Evolutionary conservation across 805 yeast genomes (phyloP).

Genomic region (Metschnikowia colocasiae): DNA sequence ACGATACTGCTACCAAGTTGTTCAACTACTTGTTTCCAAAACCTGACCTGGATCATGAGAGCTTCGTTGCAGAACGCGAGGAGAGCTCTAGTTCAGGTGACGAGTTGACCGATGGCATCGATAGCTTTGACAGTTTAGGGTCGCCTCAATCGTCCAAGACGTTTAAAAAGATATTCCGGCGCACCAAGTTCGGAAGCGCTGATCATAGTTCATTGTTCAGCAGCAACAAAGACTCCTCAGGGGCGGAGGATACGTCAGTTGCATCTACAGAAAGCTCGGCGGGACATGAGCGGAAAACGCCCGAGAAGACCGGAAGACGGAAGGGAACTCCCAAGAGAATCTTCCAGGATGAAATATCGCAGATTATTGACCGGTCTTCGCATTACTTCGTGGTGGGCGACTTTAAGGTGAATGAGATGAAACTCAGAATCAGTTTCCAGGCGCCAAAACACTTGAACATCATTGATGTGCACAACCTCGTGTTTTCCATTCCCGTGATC

Average conservation of each 20-base stretch:
- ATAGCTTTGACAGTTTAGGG: neutral
- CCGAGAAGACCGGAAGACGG: neutral
- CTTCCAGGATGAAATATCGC: constrained; percentile 31
- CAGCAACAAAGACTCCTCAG: constrained; percentile 3
- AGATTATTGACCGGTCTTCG: constrained; percentile 42
- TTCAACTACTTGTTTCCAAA: constrained; percentile 71
- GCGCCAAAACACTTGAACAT: constrained; percentile 68
- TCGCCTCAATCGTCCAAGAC: constrained; percentile 2
- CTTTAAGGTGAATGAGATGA: constrained; percentile 31
- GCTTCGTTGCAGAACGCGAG: neutral
- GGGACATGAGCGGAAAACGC: neutral
- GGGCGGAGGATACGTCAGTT: neutral
- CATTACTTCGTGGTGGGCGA: constrained; percentile 40
- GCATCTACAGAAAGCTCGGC: constrained; percentile 4
- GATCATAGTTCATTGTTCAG: neutral
- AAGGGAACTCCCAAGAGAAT: neutral
- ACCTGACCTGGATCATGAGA: constrained; percentile 18
- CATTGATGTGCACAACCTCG: constrained; percentile 73
- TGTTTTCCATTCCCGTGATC: constrained; percentile 54
- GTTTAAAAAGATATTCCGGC: neutral
- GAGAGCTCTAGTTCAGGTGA: constrained; percentile 1
- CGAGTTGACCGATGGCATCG: constrained; percentile 25
- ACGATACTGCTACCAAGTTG: constrained; percentile 58
- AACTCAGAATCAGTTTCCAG: constrained; percentile 65
- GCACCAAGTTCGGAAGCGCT: neutral